These are phyloP conservation scores for Eleusine indica DNA, from an alignment of 176 grass and related monocot genomes.

Conservation along the genomic window DNA sequence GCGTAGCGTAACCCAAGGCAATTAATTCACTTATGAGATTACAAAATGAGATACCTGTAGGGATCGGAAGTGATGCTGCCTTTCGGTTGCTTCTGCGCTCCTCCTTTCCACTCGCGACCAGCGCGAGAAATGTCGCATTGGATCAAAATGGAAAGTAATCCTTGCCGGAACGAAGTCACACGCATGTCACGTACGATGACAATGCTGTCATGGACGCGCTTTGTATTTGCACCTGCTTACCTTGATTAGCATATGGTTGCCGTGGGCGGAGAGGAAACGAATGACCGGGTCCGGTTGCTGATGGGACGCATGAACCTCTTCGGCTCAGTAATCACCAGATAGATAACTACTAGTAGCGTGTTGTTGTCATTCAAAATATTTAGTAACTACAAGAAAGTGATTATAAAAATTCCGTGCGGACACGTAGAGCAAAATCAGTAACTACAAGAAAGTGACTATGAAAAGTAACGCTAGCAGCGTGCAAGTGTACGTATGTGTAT, in stretches of 20 bases:
- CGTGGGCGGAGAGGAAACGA: not conserved
- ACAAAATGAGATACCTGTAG: not conserved
- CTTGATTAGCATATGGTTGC: not conserved
- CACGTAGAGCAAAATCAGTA: too few relatives aligned
- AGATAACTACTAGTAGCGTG: not conserved
- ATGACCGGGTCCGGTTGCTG: not conserved
- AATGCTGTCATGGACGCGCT: not conserved
- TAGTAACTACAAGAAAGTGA: too few relatives aligned
- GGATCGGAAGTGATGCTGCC: not conserved
- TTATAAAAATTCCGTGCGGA: too few relatives aligned
- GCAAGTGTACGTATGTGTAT: not conserved
- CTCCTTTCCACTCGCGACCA: not conserved
- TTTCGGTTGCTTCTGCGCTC: not conserved
- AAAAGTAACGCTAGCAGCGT: too few relatives aligned
- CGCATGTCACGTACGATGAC: not conserved
- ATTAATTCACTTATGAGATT: not conserved
- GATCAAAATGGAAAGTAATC: not conserved
- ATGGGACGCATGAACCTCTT: constrained; percentile 7
- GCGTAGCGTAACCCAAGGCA: not conserved
- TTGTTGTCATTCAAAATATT: not conserved
- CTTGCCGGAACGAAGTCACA: not conserved
- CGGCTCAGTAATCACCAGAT: not conserved
- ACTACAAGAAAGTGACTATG: too few relatives aligned
- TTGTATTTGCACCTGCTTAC: not conserved
- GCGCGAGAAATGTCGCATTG: constrained; percentile 1